Evolutionary conservation across 2,329 filamentous ascomycete species (phyloP), one percentile per base, ranked within the genome.

Genomic region (Fusarium compactum): DNA sequence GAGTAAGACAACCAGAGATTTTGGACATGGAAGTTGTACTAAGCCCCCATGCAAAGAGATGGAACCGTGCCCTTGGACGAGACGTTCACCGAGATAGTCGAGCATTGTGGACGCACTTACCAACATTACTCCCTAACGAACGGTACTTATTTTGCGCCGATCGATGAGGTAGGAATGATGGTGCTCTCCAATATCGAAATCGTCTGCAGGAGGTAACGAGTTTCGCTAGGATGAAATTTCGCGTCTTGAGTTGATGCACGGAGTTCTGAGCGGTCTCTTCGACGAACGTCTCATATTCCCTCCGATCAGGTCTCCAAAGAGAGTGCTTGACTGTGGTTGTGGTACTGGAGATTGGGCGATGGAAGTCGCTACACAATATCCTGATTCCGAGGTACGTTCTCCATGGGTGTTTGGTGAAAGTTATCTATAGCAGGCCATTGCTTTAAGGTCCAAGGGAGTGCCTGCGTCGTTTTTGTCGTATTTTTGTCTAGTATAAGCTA

Each of bases 271-370:
- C 65, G 85, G 81, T 70, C 82, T 91, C 55, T 93, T 94, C 76
- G 90, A 93, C 69, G 82, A 86, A 62, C 85, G 89, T 70, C 82
- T 92, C 27, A 86, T 94, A 73, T 92, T 94, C 65, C 90, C 91
- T n/a, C 90, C 90, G 8, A 81, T 93, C 51, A 80, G 78, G 46
- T 81, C 83, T 29, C 86, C 87, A 25, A 81, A 82, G 71, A 86
- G 85, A 74, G 85, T 94, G 44, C 83, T 94, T 29, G 92, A 94
- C 62, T 93, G 91, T 72, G 92, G 92, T 0, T 92, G 89, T 78
- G 92, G 92, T 43, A 85, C 89, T n/a, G 91, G 85, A 43, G 84
- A 88, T 50, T 94, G 92, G 92, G 90, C 91, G 24, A 80, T 87
- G 34, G 90, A 91, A 25, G 89, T 92, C 55, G 91, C 91, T 48